Base-by-base conservation (phyloP, 495 filamentous ascomycete species). In the Aspergillus cavernicola region DNA sequence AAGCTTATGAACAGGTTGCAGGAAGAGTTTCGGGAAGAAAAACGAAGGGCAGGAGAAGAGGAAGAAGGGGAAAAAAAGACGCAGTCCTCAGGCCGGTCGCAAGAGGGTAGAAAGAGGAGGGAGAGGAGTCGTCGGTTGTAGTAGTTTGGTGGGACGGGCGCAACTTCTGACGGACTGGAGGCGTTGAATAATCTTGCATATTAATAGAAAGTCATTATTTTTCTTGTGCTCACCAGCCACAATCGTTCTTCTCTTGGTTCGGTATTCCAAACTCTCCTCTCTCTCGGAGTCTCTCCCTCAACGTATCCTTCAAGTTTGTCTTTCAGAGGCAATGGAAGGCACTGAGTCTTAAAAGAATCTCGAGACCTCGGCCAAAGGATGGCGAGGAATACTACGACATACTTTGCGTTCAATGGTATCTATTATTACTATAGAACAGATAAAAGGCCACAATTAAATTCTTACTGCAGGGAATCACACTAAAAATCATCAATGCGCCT, bases 401-500 rank as follows among this genome's bases (percentile, higher is more conserved):
- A n/a, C n/a, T n/a, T n/a, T n/a, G n/a, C n/a, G n/a, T n/a, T n/a
- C n/a, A n/a, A n/a, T n/a, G n/a, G n/a, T n/a, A n/a, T n/a, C n/a
- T n/a, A n/a, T n/a, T n/a, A n/a, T n/a, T n/a, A n/a, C n/a, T n/a
- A n/a, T n/a, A n/a, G n/a, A n/a, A n/a, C n/a, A n/a, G n/a, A n/a
- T n/a, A n/a, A n/a, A n/a, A 39, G 19, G 41, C 31, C 16, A 26
- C 38, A 23, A 44, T 46, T 37, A 12, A 40, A 31, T 46, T 47
- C 33, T 41, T 31, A 45, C 50, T 43, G 46, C 52, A 44, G 52
- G 31, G 52, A 45, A 44, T 28, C 40, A 40, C 16, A 47, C 23
- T 33, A 15, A 39, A 31, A 54, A 49, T 38, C 44, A 51, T 59
- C 56, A 59, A 50, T 54, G 56, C 56, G 51, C 41, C 56, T 41